Evolutionary conservation across 495 filamentous ascomycete genomes (phyloP), one percentile per base, ranked within the genome.

Genomic region (Aspergillus leporis): DNA sequence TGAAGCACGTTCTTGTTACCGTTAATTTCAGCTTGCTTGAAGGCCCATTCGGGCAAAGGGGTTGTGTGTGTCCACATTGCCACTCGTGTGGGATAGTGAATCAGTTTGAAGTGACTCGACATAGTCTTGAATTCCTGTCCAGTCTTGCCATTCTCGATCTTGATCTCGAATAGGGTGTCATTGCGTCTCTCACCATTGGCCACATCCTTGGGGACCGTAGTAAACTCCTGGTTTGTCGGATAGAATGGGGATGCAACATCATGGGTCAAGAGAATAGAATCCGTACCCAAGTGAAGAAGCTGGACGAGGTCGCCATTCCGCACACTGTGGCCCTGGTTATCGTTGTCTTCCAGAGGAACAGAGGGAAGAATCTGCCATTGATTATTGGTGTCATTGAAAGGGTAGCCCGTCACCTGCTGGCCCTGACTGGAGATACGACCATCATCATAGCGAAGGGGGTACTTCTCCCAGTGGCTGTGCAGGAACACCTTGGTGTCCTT

Each of bases 161-260:
- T 87, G 41, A 98, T 76, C 75, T 98, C 93, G 63, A 98, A 98
- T 28, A 98, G 74, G 8, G 94, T 96, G 59, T 98, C 94, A 54
- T 94, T 92, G 66, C 84, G 84, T 21, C 93, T 87, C 30, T 87
- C 82, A n/a, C 87, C 89, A 41, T 87, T 82, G 13, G 89, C 91
- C 32, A 90, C 81, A 13, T 89, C 90, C 5, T 83, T 63, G 1
- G 85, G 70, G 18, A 96, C 85, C 4, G 92, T 92, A 22, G 94
- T 98, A 67, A 98, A 98, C 70, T 98, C 94, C 74, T 98, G 94
- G 78, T 98, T 98, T 47, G 94, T 98, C 2, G 94, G 94, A 73
- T 86, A 96, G 77, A 87, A 95, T 14, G 94, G 94, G 46, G 95
- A 98, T n/a, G 94, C 94, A 49, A 98, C 94, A 71, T 98, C 94